These are phyloP conservation scores for Mycena indigotica DNA, from an alignment of 768 basidiomycete genomes.

Conservation along the genomic window DNA sequence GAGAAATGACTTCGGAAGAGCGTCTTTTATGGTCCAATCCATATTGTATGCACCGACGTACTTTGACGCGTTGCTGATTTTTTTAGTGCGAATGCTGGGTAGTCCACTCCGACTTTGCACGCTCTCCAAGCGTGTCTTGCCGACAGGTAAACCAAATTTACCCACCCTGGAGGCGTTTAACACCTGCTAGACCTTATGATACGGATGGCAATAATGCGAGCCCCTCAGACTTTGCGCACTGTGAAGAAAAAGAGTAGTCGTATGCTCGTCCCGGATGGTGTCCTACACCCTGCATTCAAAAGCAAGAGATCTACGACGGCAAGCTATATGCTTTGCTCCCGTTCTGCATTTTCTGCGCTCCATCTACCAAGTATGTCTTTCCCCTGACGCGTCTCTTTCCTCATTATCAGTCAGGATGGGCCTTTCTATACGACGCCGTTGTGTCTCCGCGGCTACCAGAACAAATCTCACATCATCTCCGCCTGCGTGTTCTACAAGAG, in stretches of 20 bases:
- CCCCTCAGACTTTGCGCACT: conserved; percentile 31
- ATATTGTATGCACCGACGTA: conserved; percentile 54
- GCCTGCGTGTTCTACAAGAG: conserved; percentile 76
- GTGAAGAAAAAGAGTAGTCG: background rate
- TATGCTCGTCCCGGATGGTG: background rate
- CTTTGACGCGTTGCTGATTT: conserved; percentile 20
- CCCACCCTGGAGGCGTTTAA: background rate
- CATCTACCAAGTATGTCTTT: background rate
- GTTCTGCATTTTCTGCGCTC: background rate
- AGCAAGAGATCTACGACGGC: background rate
- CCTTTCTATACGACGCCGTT: conserved; percentile 32
- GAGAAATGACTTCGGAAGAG: conserved; percentile 67
- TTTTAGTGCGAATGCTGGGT: conserved; percentile 69
- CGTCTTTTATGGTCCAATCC: conserved; percentile 72
- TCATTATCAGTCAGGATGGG: conserved; percentile 17
- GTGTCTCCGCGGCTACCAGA: conserved; percentile 48
- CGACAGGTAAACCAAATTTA: conserved; percentile 59
- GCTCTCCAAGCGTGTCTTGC: conserved; percentile 52
- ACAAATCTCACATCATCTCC: conserved; percentile 68
- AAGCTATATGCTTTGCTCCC: background rate
- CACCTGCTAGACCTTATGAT: conserved; percentile 60
- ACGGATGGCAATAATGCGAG: conserved; percentile 54
- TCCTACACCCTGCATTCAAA: background rate
- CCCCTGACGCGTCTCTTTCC: background rate
- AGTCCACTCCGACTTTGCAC: conserved; percentile 63